Conservation (phyloP, 331 rosid species). For the Saraca asoca region DNA sequence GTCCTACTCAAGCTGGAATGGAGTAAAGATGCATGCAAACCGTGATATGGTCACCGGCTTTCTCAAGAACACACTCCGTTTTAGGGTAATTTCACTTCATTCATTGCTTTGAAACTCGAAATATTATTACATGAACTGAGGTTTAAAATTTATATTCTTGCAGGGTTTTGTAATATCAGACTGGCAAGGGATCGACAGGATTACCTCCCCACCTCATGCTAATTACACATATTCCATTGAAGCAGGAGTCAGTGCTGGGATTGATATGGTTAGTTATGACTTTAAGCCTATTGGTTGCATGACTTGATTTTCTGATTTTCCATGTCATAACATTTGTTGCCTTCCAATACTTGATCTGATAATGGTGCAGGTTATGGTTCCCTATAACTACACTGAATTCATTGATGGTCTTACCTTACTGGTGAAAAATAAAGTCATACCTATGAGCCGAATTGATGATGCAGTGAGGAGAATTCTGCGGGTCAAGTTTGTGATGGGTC, state of each 20-base stretch:
- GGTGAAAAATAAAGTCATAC: constrained; percentile 56
- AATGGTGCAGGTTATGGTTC: constrained; percentile 63
- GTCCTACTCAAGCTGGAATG: constrained; percentile 78
- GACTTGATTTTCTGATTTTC: constrained; percentile 14
- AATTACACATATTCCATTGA: constrained; percentile 62
- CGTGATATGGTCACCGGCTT: constrained; percentile 53
- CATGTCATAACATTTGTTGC: background rate
- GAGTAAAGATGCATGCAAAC: constrained; percentile 65
- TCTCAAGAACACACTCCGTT: constrained; percentile 62
- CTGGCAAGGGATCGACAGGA: constrained; percentile 71
- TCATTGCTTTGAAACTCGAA: background rate
- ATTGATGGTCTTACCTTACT: constrained; percentile 52
- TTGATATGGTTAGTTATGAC: constrained; percentile 62
- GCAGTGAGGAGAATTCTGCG: constrained; percentile 70
- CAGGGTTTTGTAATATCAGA: constrained; percentile 84
- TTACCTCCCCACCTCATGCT: constrained; percentile 63
- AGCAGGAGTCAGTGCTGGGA: constrained; percentile 68
- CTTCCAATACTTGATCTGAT: constrained; percentile 21
- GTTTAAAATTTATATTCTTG: constrained; percentile 6
- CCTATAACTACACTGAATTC: constrained; percentile 56
- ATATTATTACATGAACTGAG: background rate
- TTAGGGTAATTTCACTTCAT: constrained; percentile 48
- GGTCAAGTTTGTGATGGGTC: constrained; percentile 71
- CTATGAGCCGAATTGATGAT: constrained; percentile 70
- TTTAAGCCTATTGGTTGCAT: background rate